These are phyloP conservation scores for Claviceps sp. DNA, from an alignment of 2,329 filamentous ascomycete species.

Conservation along the genomic window DNA sequence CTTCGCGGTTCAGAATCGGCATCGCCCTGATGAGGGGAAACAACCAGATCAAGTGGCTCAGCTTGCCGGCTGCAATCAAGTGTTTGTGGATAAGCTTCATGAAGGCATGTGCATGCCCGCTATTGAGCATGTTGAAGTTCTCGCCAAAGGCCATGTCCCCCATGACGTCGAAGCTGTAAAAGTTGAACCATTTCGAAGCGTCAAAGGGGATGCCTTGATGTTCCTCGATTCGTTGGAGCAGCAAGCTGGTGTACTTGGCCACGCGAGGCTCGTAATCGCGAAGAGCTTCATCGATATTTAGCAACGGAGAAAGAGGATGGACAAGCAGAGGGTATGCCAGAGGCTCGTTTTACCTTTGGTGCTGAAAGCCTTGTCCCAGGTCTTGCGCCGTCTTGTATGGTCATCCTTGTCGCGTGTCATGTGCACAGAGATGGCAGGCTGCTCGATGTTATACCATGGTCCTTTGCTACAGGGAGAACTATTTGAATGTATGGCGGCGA, in stretches of 20 bases:
- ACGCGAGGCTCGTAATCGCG: constrained; percentile 17
- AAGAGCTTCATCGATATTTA: background rate
- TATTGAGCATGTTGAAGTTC: constrained; percentile 21
- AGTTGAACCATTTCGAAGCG: constrained; percentile 19
- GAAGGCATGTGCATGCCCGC: constrained; percentile 14
- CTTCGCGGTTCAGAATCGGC: constrained; percentile 10
- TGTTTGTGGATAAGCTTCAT: constrained; percentile 13
- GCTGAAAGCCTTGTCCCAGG: constrained; percentile 21
- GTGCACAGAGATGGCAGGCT: constrained; percentile 17
- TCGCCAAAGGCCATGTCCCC: constrained; percentile 26
- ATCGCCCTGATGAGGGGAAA: constrained; percentile 11
- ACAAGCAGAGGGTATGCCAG: background rate
- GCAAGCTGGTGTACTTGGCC: background rate
- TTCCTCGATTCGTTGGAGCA: constrained; percentile 9
- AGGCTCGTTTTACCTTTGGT: constrained; percentile 11
- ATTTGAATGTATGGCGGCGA: constrained; percentile 15
- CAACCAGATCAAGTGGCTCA: constrained; percentile 12
- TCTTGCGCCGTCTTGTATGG: constrained; percentile 18
- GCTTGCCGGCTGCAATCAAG: constrained; percentile 11
- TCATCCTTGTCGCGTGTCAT: constrained; percentile 17
- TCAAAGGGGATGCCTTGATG: constrained; percentile 14
- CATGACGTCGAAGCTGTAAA: constrained; percentile 27
- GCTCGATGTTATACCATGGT: constrained; percentile 19
- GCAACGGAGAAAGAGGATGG: too few relatives aligned
- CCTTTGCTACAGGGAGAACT: constrained; percentile 18